These are phyloP conservation scores for Pseudogymnoascus sp. DNA, from an alignment of 2,329 filamentous ascomycete genomes.

Conservation along the genomic window DNA sequence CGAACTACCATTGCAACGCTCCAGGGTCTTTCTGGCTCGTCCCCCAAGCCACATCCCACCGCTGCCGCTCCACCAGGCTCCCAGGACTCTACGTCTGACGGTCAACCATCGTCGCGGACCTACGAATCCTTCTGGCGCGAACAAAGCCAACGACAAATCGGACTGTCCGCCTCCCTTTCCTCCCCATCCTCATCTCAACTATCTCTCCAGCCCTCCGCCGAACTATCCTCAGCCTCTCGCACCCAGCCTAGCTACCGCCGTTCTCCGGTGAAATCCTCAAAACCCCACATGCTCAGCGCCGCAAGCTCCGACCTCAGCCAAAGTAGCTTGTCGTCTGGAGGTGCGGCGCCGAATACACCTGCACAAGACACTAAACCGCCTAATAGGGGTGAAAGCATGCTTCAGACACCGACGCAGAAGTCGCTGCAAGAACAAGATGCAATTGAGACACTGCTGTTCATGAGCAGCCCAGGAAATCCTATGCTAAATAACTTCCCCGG, in stretches of 20 bases:
- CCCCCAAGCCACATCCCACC: conserved; percentile 8
- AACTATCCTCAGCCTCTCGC: conserved; percentile 27
- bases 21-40: conserved; percentile 22
- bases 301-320: conserved; percentile 16
- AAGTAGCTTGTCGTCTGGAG: conserved; percentile 17
- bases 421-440: conserved; percentile 70
- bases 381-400: conserved; percentile 19
- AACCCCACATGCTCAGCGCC: conserved; percentile 17
- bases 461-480: conserved; percentile 71
- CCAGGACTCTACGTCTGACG: conserved; percentile 28
- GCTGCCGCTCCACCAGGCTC: conserved; percentile 24
- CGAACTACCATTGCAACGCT: conserved; percentile 35
- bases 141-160: conserved; percentile 29
- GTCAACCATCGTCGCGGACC: conserved; percentile 25
- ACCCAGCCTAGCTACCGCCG: conserved; percentile 21
- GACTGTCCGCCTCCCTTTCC: conserved; percentile 38
- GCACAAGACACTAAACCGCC: background rate
- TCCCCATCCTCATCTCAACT: conserved; percentile 34
- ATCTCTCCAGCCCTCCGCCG: conserved; percentile 30
- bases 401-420: conserved; percentile 59
- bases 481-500: conserved; percentile 48
- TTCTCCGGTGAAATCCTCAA: conserved; percentile 26
- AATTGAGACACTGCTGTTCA: conserved; percentile 70
- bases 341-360: background rate
- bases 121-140: conserved; percentile 42